Evolutionary conservation across 108 stramenopile genomes (phyloP), one percentile per base, ranked within the genome.

Genomic region (Fistulifera solaris): DNA sequence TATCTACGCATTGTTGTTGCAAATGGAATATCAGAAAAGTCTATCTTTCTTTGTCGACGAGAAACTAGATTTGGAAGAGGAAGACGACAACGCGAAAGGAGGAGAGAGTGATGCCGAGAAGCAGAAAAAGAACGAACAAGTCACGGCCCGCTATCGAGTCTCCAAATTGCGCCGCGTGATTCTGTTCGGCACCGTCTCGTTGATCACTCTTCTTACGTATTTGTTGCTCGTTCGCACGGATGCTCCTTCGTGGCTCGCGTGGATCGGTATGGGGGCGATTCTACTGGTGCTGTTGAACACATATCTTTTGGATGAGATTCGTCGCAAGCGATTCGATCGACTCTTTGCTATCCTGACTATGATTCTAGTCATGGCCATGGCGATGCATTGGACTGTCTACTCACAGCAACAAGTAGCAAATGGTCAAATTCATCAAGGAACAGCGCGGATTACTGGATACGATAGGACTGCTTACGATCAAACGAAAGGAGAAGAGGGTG

Each of bases 361-460:
- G 44, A 56, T 75, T 54, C 48, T 75, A 48, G 35, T 69, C 7
- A 61, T 70, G 45, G 74, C 74, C 22, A 48, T 54, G 23, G 46
- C 68, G 18, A 38, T 75, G 53, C 58, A 48, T 40, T 27, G 62
- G 14, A 40, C 55, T 22, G 63, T 63, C 18, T 75, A 66, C 53
- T 57, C 60, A 42, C 35, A 40, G 16, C 59, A 69, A 26, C 25
- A 47, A 22, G 31, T 62, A 18, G 42, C 25, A 22, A 45, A 75
- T 40, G 74, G 74, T 24, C 68, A 69, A 31, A 59, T 75, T 45
- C 70, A 75, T 53, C 48, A 68, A 57, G 74, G 74, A 42, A 63
- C 62, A 15, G 74, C 74, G 16, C 48, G 74, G 0, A 75, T 75
- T 56, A 59, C 70, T 13, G 65, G 60, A 46, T 75, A 66, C 52